Percentiles rank a stretch among this genome's conserved stretches.
Conservation (phyloP, 495 filamentous ascomycete genomes). For the Penicillium bovifimosum region DNA sequence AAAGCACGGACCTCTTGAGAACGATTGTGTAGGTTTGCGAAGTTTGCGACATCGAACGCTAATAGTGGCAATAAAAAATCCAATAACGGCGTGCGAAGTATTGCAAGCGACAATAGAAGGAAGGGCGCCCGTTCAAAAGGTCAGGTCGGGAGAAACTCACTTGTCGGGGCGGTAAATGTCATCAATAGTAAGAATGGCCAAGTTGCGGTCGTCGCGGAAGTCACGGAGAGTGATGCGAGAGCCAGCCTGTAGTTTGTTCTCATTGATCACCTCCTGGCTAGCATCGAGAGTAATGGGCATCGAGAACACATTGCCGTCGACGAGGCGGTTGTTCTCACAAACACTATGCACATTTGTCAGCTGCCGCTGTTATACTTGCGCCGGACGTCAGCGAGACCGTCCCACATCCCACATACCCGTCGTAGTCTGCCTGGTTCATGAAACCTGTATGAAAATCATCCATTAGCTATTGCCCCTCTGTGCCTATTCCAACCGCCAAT, state of each 20-base stretch:
- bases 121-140: constrained; percentile 7
- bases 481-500: constrained; percentile 9
- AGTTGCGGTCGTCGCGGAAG: constrained; percentile 90
- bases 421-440: constrained; percentile 94
- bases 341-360: constrained; percentile 52
- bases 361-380: not conserved
- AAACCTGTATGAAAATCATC: constrained; percentile 58
- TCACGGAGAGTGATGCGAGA: constrained; percentile 82
- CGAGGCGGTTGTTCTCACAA: constrained; percentile 76
- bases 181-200: constrained; percentile 92
- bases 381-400: not conserved
- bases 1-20: constrained; percentile 13
- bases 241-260: constrained; percentile 68
- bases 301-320: constrained; percentile 86
- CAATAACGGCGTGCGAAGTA: not conserved
- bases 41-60: constrained; percentile 1
- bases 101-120: not conserved
- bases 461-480: constrained; percentile 28
- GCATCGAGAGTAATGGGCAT: constrained; percentile 96
- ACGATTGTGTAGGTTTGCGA: constrained; percentile 3
- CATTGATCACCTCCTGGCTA: constrained; percentile 63
- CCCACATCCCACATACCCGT: constrained; percentile 56
- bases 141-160: constrained; percentile 47
- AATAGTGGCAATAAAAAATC: not conserved
- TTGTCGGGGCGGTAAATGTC: constrained; percentile 97